phyloP scores from a whole-genome alignment of 345 rosid genomes.

The Ceriops tagal region DNA sequence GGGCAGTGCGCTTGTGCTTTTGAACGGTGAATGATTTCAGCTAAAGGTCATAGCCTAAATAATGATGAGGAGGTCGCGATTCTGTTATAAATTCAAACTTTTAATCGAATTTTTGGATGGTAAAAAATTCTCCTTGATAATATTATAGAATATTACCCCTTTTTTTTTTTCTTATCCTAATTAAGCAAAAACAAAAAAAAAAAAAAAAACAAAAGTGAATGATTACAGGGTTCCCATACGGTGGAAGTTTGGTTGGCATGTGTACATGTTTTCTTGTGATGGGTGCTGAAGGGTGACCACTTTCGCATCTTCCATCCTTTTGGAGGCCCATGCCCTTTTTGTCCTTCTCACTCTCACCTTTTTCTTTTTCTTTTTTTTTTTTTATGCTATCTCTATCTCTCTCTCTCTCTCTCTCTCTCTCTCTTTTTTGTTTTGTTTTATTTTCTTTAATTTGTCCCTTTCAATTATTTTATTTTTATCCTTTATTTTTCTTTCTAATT shows the following conservation, averaged over 20 bases:
- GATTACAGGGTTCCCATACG: slow-evolving; percentile 7
- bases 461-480: neutral
- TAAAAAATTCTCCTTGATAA: too few relatives aligned
- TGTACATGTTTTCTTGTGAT: slow-evolving; percentile 27
- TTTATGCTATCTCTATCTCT: neutral
- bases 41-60: too few relatives aligned
- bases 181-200: neutral
- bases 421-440: neutral
- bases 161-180: neutral
- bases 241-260: slow-evolving; percentile 33
- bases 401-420: neutral
- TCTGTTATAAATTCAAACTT: too few relatives aligned
- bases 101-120: too few relatives aligned
- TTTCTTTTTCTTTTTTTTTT: neutral
- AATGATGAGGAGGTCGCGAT: too few relatives aligned
- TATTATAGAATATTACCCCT: too few relatives aligned
- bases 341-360: slow-evolving; percentile 19
- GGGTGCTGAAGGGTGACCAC: neutral
- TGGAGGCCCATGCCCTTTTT: slow-evolving; percentile 26
- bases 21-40: neutral
- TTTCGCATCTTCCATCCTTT: slow-evolving; percentile 16
- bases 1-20: too few relatives aligned
- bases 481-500: too few relatives aligned
- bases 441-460: neutral
- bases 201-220: too few relatives aligned